phyloP scores from a whole-genome alignment of 495 filamentous ascomycete species.

The Aspergillus conjunctus region DNA sequence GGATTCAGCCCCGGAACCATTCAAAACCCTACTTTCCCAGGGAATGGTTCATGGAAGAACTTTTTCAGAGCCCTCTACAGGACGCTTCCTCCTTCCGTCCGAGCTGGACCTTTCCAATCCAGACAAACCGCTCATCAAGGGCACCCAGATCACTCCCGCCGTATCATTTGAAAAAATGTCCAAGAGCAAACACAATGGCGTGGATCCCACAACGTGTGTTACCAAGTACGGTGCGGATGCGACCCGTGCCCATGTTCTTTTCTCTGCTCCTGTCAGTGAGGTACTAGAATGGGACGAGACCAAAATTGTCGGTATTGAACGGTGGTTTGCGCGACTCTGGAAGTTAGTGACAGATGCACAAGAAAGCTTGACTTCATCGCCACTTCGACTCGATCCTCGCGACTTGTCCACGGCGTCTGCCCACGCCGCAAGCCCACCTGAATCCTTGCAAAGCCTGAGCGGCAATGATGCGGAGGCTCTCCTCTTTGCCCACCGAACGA shows the following conservation, averaged over 20 bases:
- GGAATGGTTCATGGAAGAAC: conserved; percentile 94
- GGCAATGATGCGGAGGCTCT: conserved; percentile 61
- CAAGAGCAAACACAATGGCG: conserved; percentile 93
- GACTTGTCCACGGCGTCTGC: conserved; percentile 24
- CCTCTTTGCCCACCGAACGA: conserved; percentile 65
- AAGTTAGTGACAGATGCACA: conserved; percentile 53
- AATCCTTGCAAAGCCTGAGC: conserved; percentile 36
- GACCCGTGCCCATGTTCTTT: conserved; percentile 82
- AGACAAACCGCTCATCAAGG: conserved; percentile 59
- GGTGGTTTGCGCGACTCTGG: conserved; percentile 73
- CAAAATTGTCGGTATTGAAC: conserved; percentile 77
- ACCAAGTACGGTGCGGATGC: conserved; percentile 77
- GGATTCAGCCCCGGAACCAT: conserved; percentile 61
- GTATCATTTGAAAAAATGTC: conserved; percentile 89
- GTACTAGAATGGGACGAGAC: conserved; percentile 84
- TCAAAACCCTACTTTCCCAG: conserved; percentile 78
- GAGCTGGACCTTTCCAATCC: conserved; percentile 68
- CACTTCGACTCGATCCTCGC: conserved; percentile 24
- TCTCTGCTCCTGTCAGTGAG: conserved; percentile 80
- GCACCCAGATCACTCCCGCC: conserved; percentile 56
- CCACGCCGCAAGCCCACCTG: conserved; percentile 31
- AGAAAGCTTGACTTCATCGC: conserved; percentile 27
- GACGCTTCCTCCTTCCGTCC: conserved; percentile 74
- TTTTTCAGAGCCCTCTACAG: conserved; percentile 71
- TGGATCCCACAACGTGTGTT: conserved; percentile 76